Evolutionary conservation across 306 rosid genomes (phyloP).

Genomic region (Luffa acutangula): DNA sequence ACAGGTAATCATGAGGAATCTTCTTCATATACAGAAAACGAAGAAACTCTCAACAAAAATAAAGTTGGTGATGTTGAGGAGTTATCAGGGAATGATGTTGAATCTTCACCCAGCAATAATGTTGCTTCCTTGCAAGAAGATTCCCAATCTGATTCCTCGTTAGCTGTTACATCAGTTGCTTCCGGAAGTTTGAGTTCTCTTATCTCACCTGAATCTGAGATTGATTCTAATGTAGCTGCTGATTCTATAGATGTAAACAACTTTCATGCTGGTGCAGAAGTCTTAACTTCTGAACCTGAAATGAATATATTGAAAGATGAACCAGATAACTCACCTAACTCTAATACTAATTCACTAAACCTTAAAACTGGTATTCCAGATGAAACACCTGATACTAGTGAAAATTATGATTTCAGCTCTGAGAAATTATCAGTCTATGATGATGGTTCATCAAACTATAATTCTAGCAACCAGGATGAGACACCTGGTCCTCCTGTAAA

Average conservation of each 20-base stretch:
- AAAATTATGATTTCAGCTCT: conserved; percentile 7
- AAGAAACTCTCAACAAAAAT: conserved; percentile 27
- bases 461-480: conserved; percentile 36
- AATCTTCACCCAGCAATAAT: conserved; percentile 23
- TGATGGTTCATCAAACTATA: conserved; percentile 19
- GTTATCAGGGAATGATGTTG: conserved; percentile 26
- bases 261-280: conserved; percentile 29
- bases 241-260: conserved; percentile 40
- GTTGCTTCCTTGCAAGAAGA: conserved; percentile 36
- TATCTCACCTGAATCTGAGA: conserved; percentile 36
- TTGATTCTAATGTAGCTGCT: conserved; percentile 33
- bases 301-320: conserved; percentile 31
- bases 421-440: conserved; percentile 24
- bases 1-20: conserved; percentile 36
- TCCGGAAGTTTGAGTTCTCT: conserved; percentile 18
- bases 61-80: conserved; percentile 23
- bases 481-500: conserved; percentile 21
- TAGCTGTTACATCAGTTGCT: conserved; percentile 29
- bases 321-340: conserved; percentile 21
- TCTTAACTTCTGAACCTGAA: conserved; percentile 29
- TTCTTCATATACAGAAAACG: conserved; percentile 41
- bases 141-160: conserved; percentile 24
- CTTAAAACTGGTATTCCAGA: conserved; percentile 33
- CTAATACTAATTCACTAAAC: conserved; percentile 25
- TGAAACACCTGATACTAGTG: conserved; percentile 28